Percentiles rank a stretch among this genome's conserved stretches.
phyloP scores from a whole-genome alignment of 1,284 basidiomycete species.

The Hypsizygus ulmarius region DNA sequence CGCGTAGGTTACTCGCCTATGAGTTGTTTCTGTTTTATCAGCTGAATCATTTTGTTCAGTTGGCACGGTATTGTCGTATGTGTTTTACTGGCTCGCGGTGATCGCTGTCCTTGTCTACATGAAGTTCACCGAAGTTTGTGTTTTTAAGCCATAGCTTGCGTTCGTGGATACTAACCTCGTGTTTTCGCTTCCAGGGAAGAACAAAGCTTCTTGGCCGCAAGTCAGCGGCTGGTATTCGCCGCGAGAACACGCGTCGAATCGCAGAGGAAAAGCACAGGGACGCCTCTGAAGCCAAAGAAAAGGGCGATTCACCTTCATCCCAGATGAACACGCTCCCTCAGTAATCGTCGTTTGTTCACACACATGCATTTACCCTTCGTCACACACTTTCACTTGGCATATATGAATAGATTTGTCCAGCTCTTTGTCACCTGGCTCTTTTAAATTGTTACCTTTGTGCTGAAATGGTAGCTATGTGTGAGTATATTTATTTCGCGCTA shows the following conservation, averaged over 20 bases:
- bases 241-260: conserved; percentile 12
- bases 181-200: conserved; percentile 34
- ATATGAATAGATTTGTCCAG: too few species aligned
- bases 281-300: conserved; percentile 1
- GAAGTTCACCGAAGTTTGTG: conserved; percentile 63
- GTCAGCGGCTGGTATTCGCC: conserved; percentile 38
- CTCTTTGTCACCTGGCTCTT: too few species aligned
- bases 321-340: background rate
- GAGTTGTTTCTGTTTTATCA: conserved; percentile 2
- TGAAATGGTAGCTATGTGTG: background rate
- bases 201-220: conserved; percentile 42
- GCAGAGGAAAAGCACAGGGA: conserved; percentile 9
- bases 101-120: conserved; percentile 61
- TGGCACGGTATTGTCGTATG: conserved; percentile 70
- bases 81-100: conserved; percentile 80
- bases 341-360: background rate
- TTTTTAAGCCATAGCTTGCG: background rate
- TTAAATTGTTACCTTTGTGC: too few species aligned
- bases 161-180: background rate
- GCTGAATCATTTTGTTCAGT: conserved; percentile 32
- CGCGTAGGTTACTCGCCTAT: conserved; percentile 34
- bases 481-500: background rate
- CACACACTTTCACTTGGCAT: background rate
- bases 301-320: background rate
- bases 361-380: background rate